Evolutionary conservation across 306 rosid species (phyloP), one percentile per base, ranked within the genome.

Genomic region (Lupinus albus): DNA sequence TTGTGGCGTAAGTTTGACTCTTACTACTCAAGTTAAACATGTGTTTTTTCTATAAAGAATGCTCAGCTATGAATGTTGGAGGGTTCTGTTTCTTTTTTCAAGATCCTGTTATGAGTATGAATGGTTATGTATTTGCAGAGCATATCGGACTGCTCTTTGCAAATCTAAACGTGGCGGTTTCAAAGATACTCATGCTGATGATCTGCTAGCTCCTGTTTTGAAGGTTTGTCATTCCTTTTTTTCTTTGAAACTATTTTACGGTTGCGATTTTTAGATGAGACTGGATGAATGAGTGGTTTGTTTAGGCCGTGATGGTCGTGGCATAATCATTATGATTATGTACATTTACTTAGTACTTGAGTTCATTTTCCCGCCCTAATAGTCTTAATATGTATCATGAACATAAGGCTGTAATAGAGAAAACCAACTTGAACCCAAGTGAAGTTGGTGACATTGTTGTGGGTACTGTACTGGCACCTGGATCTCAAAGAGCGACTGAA

Each of bases 401-500:
- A 18, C 1, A 2, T 64, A 67, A 92, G 98, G 96, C 95, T 61
- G 71, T 92, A 54, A 46, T 92, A 17, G 95, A 92, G 81, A 86
- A 77, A 65, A 86, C 96, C 82, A 86, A 87, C 46, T 33, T 92
- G 83, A 83, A 89, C 70, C 98, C 98, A 2, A 33, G 78, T 62
- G 98, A 92, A 78, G 95, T 92, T 30, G 98, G 98, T 66, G 98
- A 92, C 64, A 89, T 92, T 46, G 88, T 92, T 38, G 98, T 92
- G 67, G 98, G 96, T 61, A 63, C 88, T 4, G 98, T 92, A 28
- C 67, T 92, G 82, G 98, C 88, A 47, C 81, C 93, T 17, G 96
- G 98, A 18, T 79, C 95, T 60, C 96, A 83, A 41, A 87, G 98
- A 78, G 98, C 98, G 44, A 89, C 84, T 65, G 98, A 92, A 79